Base-by-base conservation (phyloP, 2,329 filamentous ascomycete genomes). In the Epichloe sibirici region DNA sequence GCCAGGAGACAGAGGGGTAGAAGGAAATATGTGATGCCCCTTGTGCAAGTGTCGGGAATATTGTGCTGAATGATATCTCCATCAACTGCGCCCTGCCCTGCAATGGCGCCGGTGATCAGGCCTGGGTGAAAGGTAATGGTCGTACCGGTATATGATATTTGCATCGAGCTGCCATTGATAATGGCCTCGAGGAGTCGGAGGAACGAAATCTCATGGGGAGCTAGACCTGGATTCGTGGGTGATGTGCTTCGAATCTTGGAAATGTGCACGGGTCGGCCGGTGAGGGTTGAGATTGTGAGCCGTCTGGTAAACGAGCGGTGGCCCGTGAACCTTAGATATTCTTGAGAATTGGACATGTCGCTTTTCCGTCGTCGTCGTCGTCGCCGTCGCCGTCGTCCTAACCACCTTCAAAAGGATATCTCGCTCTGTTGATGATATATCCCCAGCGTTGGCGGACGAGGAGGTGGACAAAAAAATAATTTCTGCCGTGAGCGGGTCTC, bases 81-180 rank as follows among this genome's bases (percentile, higher is more conserved):
- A 46, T 79, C 70, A 15, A 71, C 74, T 39, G 87, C 84, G 61
- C 88, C 88, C 48, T 84, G 78, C 17, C 88, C 89, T 21, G 86
- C 76, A 25, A 86, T 82, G 46, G 84, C 86, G 56, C 93, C 93
- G 0, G 89, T 93, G 62, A 98, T 94, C 42, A 98, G 75, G 38
- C 93, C 93, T 0, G 93, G 93, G 58, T 88, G 86, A 71, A 94
- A 98, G 39, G 90, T 85, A 52, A 98, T 80, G 1, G 89, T 90
- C 0, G 93, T 97, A 65, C 93, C 93, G 1, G 90, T 96, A 72
- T 95, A 93, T 11, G 90, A 95, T 61, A 98, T 95, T 64, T 96
- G 90, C 72, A 97, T 89, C 52, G 86, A 83, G 53, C 87, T 88
- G 71, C 93, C 93, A 75, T 98, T 98, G 64, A 93, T 98, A 62